Percentiles rank a stretch among this genome's conserved stretches.
phyloP scores from a whole-genome alignment of 2,329 filamentous ascomycete species.

The Didymella glomerata region DNA sequence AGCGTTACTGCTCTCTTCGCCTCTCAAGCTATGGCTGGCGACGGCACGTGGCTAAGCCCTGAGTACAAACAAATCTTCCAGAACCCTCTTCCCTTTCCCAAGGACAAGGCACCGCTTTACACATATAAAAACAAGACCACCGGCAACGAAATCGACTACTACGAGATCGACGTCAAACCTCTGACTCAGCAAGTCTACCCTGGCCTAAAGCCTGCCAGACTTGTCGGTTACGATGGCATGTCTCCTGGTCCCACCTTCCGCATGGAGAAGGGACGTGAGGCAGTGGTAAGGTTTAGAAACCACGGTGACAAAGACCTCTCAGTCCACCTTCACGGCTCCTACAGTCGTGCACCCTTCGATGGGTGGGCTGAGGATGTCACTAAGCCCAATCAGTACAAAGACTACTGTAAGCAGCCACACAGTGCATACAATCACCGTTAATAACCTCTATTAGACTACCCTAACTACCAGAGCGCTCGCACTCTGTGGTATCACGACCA shows the following conservation, averaged over 20 bases:
- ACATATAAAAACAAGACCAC: conserved; percentile 46
- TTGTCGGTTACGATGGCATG: conserved; percentile 65
- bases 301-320: conserved; percentile 57
- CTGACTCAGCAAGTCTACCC: conserved; percentile 58
- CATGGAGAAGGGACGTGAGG: conserved; percentile 60
- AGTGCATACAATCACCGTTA: neutral
- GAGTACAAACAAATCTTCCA: conserved; percentile 51
- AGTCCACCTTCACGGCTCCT: conserved; percentile 66
- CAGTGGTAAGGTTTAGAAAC: conserved; percentile 65
- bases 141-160: conserved; percentile 56
- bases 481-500: conserved; percentile 65
- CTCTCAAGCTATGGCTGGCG: conserved; percentile 30
- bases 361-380: conserved; percentile 66
- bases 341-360: conserved; percentile 57
- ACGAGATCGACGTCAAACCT: conserved; percentile 55
- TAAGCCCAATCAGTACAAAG: conserved; percentile 61
- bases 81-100: conserved; percentile 57
- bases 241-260: conserved; percentile 64
- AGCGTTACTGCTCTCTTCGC: conserved; percentile 26
- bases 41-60: conserved; percentile 42
- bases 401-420: conserved; percentile 38
- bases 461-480: conserved; percentile 63
- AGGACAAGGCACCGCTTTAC: conserved; percentile 45
- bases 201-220: conserved; percentile 51
- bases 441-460: conserved; percentile 56